Evolutionary conservation across 2,329 filamentous ascomycete genomes (phyloP).

Genomic region (Fusarium proliferatum): DNA sequence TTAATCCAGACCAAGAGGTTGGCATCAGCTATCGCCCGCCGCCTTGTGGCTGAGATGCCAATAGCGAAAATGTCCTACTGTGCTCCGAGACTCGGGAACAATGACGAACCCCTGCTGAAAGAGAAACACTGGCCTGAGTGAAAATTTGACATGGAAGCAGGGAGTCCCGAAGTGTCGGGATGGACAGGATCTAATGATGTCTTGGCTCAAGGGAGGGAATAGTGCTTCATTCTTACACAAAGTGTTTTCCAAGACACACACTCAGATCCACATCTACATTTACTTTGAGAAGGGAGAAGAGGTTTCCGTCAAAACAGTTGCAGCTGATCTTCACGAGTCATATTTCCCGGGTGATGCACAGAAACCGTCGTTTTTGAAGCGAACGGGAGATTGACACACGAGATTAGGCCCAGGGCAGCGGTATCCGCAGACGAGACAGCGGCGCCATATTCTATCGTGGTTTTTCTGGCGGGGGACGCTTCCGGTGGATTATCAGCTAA

Average conservation of each 20-base stretch:
- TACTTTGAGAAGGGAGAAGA: not conserved
- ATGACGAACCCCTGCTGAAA: constrained; percentile 21
- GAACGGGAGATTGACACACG: constrained; percentile 36
- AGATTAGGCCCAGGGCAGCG: constrained; percentile 18
- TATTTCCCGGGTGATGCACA: not conserved
- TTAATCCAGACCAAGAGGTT: not conserved
- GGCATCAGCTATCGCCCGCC: not conserved
- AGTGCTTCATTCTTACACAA: not conserved
- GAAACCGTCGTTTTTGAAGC: constrained; percentile 2
- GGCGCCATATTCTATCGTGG: constrained; percentile 12
- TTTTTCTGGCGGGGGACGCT: constrained; percentile 27
- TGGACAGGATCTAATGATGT: constrained; percentile 7
- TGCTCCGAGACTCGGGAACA: not conserved
- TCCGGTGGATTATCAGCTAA: constrained; percentile 27
- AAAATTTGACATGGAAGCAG: constrained; percentile 18
- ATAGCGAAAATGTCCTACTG: not conserved
- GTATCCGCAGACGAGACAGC: constrained; percentile 32
- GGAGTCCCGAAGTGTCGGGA: constrained; percentile 39
- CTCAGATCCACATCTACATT: not conserved
- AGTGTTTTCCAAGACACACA: not conserved
- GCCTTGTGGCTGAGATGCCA: not conserved
- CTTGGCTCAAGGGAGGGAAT: not conserved
- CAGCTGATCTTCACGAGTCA: not conserved
- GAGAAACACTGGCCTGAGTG: not conserved
- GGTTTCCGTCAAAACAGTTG: not conserved